Percentiles rank a stretch among this genome's conserved stretches.
These are phyloP conservation scores for Mallotus japonicus DNA, from an alignment of 441 rosid genomes.

Conservation along the genomic window DNA sequence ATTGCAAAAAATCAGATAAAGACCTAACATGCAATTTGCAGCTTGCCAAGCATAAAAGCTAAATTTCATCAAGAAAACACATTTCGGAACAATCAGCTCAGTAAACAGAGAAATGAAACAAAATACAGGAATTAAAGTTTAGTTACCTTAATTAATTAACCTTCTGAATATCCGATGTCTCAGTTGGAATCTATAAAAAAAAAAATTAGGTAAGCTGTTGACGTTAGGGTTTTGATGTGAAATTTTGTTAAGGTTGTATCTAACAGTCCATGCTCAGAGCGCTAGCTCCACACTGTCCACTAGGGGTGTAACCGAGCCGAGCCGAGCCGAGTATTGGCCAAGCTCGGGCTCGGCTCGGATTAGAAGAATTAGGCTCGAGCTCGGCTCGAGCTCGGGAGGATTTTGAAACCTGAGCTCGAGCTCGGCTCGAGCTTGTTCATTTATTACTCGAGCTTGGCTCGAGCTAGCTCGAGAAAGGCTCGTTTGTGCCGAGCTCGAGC, in stretches of 20 bases:
- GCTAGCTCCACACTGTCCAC: too few species aligned
- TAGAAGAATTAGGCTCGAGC: too few species aligned
- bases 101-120: not conserved
- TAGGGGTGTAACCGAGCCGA: too few species aligned
- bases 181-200: not conserved
- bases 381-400: too few species aligned
- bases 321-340: too few species aligned
- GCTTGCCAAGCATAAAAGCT: not conserved
- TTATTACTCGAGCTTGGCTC: too few species aligned
- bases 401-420: too few species aligned
- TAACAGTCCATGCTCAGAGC: slow-evolving; percentile 10
- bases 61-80: not conserved
- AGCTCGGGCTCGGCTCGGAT: too few species aligned
- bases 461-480: too few species aligned
- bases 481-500: too few species aligned
- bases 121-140: not conserved
- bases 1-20: not conserved
- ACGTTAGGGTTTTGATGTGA: slow-evolving; percentile 11
- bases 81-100: not conserved
- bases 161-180: not conserved
- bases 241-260: not conserved
- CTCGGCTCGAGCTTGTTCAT: too few species aligned
- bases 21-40: not conserved
- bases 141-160: not conserved
- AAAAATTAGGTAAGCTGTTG: not conserved